phyloP scores from a whole-genome alignment of 2,329 filamentous ascomycete species.

The Fusarium cyanostomum region DNA sequence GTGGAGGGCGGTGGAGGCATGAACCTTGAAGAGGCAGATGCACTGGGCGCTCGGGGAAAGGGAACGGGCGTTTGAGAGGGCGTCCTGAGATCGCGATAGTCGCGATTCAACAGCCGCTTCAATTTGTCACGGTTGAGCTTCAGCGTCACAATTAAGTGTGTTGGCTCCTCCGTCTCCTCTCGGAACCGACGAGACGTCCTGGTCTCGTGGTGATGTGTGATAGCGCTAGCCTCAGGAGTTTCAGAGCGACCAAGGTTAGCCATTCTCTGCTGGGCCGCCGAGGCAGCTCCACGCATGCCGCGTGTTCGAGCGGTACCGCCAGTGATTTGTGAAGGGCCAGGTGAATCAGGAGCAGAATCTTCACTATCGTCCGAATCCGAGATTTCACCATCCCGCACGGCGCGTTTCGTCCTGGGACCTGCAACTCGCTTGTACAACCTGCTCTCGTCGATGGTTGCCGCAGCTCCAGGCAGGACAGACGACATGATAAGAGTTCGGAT shows the following conservation, averaged over 20 bases:
- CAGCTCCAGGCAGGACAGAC: slow-evolving; percentile 89
- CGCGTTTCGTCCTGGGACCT: slow-evolving; percentile 66
- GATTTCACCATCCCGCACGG: slow-evolving; percentile 69
- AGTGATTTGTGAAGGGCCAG: slow-evolving; percentile 75
- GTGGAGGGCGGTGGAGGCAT: slow-evolving; percentile 52
- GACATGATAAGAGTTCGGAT: slow-evolving; percentile 93
- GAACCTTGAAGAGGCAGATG: slow-evolving; percentile 45
- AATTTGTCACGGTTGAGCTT: slow-evolving; percentile 78
- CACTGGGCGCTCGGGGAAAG: slow-evolving; percentile 46
- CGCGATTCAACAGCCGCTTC: slow-evolving; percentile 69
- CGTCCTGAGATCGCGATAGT: slow-evolving; percentile 52
- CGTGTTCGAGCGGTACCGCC: slow-evolving; percentile 85
- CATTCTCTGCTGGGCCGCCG: slow-evolving; percentile 87
- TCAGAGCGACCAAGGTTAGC: slow-evolving; percentile 83
- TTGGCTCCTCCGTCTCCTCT: slow-evolving; percentile 82
- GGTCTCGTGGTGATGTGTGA: slow-evolving; percentile 74
- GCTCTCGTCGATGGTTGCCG: slow-evolving; percentile 81
- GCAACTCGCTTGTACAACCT: slow-evolving; percentile 84
- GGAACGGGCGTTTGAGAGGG: slow-evolving; percentile 50
- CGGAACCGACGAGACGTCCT: slow-evolving; percentile 72
- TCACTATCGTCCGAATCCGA: slow-evolving; percentile 95
- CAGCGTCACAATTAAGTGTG: slow-evolving; percentile 77
- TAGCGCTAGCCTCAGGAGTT: slow-evolving; percentile 79
- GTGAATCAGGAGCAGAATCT: slow-evolving; percentile 87
- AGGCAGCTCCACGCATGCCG: slow-evolving; percentile 88